Conservation (phyloP, 495 filamentous ascomycete genomes). For the Penicillium waksmanii region DNA sequence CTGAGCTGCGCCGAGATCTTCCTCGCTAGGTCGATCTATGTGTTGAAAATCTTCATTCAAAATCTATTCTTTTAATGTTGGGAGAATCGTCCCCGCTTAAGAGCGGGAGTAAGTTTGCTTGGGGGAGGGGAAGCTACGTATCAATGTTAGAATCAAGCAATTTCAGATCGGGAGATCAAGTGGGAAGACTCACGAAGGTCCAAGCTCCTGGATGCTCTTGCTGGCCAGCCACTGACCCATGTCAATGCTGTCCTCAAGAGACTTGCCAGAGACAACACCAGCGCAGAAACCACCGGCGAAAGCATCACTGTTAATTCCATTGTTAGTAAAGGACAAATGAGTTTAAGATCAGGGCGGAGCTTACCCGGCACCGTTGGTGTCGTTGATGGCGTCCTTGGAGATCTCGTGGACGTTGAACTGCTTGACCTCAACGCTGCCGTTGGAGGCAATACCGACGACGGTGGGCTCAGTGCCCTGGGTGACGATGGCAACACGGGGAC, state of each 20-base stretch:
- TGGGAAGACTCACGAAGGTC: constrained; percentile 77
- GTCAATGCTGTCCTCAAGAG: constrained; percentile 74
- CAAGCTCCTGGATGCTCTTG: constrained; percentile 88
- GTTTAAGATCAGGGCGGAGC: constrained; percentile 22
- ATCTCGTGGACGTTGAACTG: constrained; percentile 81
- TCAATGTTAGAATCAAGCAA: constrained; percentile 13
- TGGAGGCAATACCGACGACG: constrained; percentile 69
- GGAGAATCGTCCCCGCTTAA: constrained; percentile 28
- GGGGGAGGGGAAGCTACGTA: constrained; percentile 74
- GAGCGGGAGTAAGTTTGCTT: constrained; percentile 71
- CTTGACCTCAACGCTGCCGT: constrained; percentile 68
- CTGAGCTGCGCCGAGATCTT: constrained; percentile 21
- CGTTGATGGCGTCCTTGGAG: constrained; percentile 73
- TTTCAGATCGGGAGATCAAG: neutral
- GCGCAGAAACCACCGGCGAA: constrained; percentile 94
- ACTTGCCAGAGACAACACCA: constrained; percentile 81
- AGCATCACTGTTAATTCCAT: constrained; percentile 67
- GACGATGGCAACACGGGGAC: constrained; percentile 81
- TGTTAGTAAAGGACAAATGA: constrained; percentile 15
- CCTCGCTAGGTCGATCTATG: constrained; percentile 12
- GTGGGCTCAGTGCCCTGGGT: constrained; percentile 94
- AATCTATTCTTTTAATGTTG: constrained; percentile 13
- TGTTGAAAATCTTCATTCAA: constrained; percentile 17
- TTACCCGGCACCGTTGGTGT: constrained; percentile 93
- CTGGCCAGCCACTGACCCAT: constrained; percentile 95